phyloP scores from a whole-genome alignment of 371 early-diverging fungal genomes.

The Parasitella parasitica region DNA sequence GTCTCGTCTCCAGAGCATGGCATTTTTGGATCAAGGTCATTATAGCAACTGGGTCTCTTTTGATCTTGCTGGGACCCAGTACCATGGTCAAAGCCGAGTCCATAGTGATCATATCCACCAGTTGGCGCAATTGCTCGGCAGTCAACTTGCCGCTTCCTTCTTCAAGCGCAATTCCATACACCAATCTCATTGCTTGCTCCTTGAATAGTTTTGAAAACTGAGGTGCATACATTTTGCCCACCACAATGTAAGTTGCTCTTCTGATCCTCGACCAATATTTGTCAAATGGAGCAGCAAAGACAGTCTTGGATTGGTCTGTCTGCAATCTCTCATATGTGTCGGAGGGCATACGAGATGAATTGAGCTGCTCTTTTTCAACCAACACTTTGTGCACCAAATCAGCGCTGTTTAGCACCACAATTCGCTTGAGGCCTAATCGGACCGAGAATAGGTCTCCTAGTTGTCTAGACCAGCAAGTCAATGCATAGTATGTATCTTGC shows the following conservation, averaged over 20 bases:
- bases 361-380: constrained; percentile 38
- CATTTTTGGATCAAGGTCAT: constrained; percentile 17
- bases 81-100: constrained; percentile 32
- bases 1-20: constrained; percentile 14
- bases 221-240: constrained; percentile 2
- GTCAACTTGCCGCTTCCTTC: constrained; percentile 13
- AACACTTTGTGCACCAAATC: constrained; percentile 27
- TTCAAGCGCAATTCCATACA: constrained; percentile 3
- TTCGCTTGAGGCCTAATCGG: constrained; percentile 30
- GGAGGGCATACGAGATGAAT: constrained; percentile 24
- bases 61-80: constrained; percentile 7
- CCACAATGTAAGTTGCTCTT: constrained; percentile 24
- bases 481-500: constrained; percentile 13
- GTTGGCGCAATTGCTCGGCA: constrained; percentile 24
- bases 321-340: constrained; percentile 33
- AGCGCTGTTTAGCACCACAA: constrained; percentile 36
- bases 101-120: constrained; percentile 35
- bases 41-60: constrained; percentile 16
- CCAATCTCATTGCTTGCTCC: constrained; percentile 20
- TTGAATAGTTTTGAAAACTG: constrained; percentile 15
- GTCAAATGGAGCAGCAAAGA: constrained; percentile 34
- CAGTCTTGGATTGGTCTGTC: constrained; percentile 38
- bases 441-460: constrained; percentile 31
- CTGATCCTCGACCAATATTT: constrained; percentile 40
- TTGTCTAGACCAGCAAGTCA: constrained; percentile 36